These are phyloP conservation scores for Trichoderma reesei DNA, from an alignment of 495 filamentous ascomycete genomes.

Conservation along the genomic window DNA sequence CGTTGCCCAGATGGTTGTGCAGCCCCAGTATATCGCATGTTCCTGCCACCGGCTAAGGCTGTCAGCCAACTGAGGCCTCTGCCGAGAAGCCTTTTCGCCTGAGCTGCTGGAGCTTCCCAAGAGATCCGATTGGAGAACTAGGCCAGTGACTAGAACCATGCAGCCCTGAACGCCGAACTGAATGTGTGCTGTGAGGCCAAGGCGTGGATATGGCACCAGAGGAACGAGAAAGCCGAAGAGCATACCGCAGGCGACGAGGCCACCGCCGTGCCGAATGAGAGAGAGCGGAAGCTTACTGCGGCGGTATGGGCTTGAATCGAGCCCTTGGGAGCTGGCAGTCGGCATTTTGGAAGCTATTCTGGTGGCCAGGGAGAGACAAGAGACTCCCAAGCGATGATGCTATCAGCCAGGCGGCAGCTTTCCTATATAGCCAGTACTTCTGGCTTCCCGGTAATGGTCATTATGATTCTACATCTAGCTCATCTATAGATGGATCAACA, in stretches of 20 bases:
- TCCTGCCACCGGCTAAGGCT: constrained; percentile 5
- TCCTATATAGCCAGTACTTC: no score
- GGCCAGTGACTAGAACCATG: constrained; percentile 14
- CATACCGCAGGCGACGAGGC: constrained; percentile 13
- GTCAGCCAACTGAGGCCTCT: constrained; percentile 1
- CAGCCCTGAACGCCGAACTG: constrained; percentile 16
- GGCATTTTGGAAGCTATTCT: no score
- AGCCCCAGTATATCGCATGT: constrained; percentile 10
- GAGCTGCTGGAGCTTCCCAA: neutral
- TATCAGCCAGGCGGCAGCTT: no score
- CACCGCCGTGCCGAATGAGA: constrained; percentile 15
- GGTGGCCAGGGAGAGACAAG: no score
- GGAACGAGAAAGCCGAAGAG: constrained; percentile 15
- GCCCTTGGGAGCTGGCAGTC: no score
- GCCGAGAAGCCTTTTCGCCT: no score
- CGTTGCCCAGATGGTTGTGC: constrained; percentile 14
- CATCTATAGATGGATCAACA: no score
- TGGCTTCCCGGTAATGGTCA: no score
- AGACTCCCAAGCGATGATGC: no score
- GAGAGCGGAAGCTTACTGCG: constrained; percentile 9
- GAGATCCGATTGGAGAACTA: constrained; percentile 12
- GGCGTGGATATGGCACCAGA: constrained; percentile 14
- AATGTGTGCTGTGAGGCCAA: constrained; percentile 16
- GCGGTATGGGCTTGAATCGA: no score
- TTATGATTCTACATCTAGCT: no score